These are phyloP conservation scores for Ophiobolus disseminans DNA, from an alignment of 2,329 filamentous ascomycete species.

Conservation along the genomic window DNA sequence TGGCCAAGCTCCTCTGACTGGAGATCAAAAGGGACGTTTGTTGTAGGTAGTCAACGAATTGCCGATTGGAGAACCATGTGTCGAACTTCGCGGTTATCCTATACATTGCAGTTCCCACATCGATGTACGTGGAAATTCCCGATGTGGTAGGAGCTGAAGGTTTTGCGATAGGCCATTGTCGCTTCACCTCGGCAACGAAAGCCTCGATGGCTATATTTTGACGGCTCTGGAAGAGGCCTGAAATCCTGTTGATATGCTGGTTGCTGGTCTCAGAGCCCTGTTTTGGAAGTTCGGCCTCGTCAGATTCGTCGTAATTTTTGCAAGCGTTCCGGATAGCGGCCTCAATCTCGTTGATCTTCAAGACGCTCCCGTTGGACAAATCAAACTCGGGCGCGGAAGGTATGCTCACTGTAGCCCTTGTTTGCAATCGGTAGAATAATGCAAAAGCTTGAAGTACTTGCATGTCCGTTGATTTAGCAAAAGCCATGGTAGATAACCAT, in stretches of 20 bases:
- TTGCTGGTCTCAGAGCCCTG: conserved; percentile 13
- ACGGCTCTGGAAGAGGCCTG: conserved; percentile 4
- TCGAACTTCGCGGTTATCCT: conserved; percentile 21
- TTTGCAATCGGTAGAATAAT: conserved; percentile 23
- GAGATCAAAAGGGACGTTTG: conserved; percentile 15
- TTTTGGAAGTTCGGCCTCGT: conserved; percentile 22
- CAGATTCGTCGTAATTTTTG: conserved; percentile 12
- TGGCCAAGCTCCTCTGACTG: too few relatives aligned
- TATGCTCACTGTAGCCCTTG: conserved; percentile 9
- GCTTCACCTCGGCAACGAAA: conserved; percentile 19
- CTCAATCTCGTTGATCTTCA: conserved; percentile 2
- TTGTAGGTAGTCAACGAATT: conserved; percentile 44
- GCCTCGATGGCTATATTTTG: conserved; percentile 11
- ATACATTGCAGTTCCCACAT: conserved; percentile 18
- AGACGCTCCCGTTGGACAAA: conserved; percentile 17
- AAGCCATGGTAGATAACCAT: conserved; percentile 38
- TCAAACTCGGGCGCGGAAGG: conserved; percentile 11
- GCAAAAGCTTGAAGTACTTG: conserved; percentile 28
- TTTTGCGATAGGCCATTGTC: conserved; percentile 26
- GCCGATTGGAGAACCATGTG: conserved; percentile 47
- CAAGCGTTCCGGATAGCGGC: background rate
- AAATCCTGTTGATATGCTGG: conserved; percentile 15
- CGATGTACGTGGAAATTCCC: conserved; percentile 20
- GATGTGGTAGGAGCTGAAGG: conserved; percentile 12
- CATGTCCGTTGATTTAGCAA: conserved; percentile 28